Conservation (phyloP, 1,139 yeast genomes). For the Meyerozyma smithsonii region DNA sequence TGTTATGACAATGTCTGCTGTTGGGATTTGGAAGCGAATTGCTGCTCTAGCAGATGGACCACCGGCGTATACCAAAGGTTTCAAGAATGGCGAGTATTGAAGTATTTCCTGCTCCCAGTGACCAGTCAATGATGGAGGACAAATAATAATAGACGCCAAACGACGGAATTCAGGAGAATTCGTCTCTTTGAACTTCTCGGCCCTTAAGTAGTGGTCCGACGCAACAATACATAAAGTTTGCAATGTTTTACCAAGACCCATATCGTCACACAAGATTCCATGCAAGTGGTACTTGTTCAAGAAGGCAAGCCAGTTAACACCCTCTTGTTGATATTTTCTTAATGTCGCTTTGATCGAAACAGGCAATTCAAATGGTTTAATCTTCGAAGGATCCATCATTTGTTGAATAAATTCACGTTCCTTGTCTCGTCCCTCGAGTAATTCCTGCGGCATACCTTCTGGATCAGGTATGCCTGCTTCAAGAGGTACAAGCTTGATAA, state of each 20-base stretch:
- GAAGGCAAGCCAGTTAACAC: constrained; percentile 97
- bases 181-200: constrained; percentile 60
- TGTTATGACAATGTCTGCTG: constrained; percentile 81
- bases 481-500: constrained; percentile 89
- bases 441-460: constrained; percentile 79
- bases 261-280: constrained; percentile 97
- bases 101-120: constrained; percentile 97
- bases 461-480: constrained; percentile 99
- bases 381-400: constrained; percentile 97
- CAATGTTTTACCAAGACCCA: constrained; percentile 97
- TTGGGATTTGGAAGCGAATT: constrained; percentile 49
- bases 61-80: constrained; percentile 85
- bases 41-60: constrained; percentile 71
- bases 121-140: constrained; percentile 97
- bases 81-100: constrained; percentile 86
- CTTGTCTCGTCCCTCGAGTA: constrained; percentile 83
- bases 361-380: constrained; percentile 82
- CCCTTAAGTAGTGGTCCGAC: constrained; percentile 87
- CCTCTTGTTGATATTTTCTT: constrained; percentile 95
- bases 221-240: constrained; percentile 97
- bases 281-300: constrained; percentile 91
- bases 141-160: constrained; percentile 79
- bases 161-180: constrained; percentile 64
- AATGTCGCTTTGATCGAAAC: constrained; percentile 89
- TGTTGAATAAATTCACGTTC: constrained; percentile 94